Evolutionary conservation across 441 rosid species (phyloP).

Genomic region (Populus hybrid): DNA sequence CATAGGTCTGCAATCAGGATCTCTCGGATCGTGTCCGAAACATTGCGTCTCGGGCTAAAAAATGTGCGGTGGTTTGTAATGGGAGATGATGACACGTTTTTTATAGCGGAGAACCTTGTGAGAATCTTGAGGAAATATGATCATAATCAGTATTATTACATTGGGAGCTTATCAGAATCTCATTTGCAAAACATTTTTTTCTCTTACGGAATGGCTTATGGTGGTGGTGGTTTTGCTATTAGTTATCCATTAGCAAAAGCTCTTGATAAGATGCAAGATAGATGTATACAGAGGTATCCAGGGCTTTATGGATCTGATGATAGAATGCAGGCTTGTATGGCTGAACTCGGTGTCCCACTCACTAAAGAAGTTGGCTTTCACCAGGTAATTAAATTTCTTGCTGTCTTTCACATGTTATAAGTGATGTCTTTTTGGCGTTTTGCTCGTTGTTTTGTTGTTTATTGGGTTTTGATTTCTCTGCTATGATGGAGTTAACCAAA

Average conservation of each 20-base stretch:
- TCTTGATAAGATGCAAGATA: conserved; percentile 75
- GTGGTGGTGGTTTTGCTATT: conserved; percentile 96
- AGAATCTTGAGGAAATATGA: conserved; percentile 78
- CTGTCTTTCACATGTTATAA: background rate
- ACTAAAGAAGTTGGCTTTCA: conserved; percentile 95
- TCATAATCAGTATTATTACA: conserved; percentile 82
- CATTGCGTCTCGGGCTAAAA: conserved; percentile 57
- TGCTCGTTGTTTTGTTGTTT: background rate
- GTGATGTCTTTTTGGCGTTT: background rate
- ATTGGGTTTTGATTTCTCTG: background rate
- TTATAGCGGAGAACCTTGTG: conserved; percentile 72
- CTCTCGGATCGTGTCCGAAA: conserved; percentile 88
- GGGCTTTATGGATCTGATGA: conserved; percentile 96
- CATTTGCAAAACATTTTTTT: conserved; percentile 91
- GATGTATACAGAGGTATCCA: conserved; percentile 83
- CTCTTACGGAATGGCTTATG: conserved; percentile 98
- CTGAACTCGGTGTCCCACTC: conserved; percentile 99
- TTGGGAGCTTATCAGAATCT: conserved; percentile 93
- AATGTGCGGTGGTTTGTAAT: conserved; percentile 95
- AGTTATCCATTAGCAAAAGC: conserved; percentile 92
- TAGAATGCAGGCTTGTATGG: conserved; percentile 99
- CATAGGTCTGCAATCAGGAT: conserved; percentile 94
- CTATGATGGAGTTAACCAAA: background rate
- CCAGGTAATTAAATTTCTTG: conserved; percentile 53
- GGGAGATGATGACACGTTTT: conserved; percentile 98